Evolutionary conservation across 164 flowering plant genomes (phyloP).

Genomic region (Berberis thunbergii): DNA sequence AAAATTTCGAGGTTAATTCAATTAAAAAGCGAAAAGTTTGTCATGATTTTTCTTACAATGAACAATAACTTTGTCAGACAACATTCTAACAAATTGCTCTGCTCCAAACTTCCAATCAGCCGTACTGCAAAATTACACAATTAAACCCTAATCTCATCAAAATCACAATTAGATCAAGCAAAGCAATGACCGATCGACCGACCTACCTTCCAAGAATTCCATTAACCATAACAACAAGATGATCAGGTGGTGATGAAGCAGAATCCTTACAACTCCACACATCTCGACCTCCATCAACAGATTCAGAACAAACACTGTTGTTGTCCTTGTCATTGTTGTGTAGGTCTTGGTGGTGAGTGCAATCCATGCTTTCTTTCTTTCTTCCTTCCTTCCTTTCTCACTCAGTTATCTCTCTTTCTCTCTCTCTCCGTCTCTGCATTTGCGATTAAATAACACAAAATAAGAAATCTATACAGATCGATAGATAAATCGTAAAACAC

Average conservation of each 20-base stretch:
- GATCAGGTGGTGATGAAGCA: slow-evolving; percentile 40
- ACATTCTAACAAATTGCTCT: slow-evolving; percentile 62
- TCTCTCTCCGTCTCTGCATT: no score
- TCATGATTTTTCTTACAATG: slow-evolving; percentile 53
- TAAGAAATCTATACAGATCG: no score
- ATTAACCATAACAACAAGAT: slow-evolving; percentile 83
- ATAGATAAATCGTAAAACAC: no score
- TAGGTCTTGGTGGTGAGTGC: no score
- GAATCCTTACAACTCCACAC: slow-evolving; percentile 49
- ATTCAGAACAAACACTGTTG: slow-evolving; percentile 28
- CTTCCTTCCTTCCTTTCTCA: no score
- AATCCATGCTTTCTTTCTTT: no score
- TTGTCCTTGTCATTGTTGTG: no score
- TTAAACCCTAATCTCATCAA: not conserved
- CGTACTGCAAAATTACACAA: slow-evolving; percentile 37
- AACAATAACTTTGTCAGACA: slow-evolving; percentile 81
- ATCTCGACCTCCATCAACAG: slow-evolving; percentile 51
- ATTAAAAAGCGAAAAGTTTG: not conserved
- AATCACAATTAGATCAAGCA: not conserved
- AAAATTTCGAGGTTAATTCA: not conserved
- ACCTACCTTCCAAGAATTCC: slow-evolving; percentile 82
- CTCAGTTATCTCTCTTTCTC: no score
- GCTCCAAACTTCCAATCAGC: slow-evolving; percentile 90
- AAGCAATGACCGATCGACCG: not conserved
- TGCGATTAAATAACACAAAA: no score